These are phyloP conservation scores for Sanghuangporus sanghuang DNA, from an alignment of 1,284 basidiomycete genomes.

Conservation along the genomic window DNA sequence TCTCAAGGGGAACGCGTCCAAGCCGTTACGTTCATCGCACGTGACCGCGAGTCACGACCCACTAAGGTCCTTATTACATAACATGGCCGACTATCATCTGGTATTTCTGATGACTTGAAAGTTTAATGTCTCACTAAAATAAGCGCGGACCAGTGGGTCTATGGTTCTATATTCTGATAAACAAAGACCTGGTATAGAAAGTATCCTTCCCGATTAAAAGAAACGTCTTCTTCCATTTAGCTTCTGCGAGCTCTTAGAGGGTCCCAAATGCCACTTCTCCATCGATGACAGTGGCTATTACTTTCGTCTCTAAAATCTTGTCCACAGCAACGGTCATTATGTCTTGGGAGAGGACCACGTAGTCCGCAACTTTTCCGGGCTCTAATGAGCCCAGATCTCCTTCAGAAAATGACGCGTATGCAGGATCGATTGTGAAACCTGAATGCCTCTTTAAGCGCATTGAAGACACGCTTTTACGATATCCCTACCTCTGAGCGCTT, in stretches of 20 bases:
- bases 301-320: constrained; percentile 65
- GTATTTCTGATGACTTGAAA: no score
- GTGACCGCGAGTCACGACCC: background rate
- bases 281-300: constrained; percentile 76
- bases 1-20: background rate
- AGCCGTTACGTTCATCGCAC: background rate
- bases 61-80: no score
- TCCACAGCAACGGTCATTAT: constrained; percentile 64
- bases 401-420: constrained; percentile 85
- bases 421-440: constrained; percentile 75
- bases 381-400: constrained; percentile 65
- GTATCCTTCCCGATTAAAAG: no score
- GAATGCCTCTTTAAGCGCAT: constrained; percentile 1
- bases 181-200: no score
- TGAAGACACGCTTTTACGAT: background rate
- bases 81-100: no score
- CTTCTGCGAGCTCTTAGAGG: constrained; percentile 24
- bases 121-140: no score
- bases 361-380: constrained; percentile 80
- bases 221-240: background rate
- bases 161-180: no score
- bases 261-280: constrained; percentile 63
- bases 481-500: constrained; percentile 59
- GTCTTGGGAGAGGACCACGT: constrained; percentile 75
- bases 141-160: no score